Conservation (phyloP, 177 flowering plant genomes). For the Vitis hybrid region DNA sequence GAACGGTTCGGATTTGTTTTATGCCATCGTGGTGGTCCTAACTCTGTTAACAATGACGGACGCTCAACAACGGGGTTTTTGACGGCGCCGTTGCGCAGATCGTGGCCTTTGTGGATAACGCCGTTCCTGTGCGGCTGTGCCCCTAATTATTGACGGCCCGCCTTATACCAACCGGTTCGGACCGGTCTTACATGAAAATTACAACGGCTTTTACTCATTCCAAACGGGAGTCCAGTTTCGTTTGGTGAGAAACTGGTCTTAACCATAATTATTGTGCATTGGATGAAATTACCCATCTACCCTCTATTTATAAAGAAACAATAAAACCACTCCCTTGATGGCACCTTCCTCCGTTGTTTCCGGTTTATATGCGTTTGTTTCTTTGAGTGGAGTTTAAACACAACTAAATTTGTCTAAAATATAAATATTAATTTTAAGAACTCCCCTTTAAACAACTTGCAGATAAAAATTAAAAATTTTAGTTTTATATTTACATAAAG, state of each 20-base stretch:
- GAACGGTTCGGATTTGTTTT: constrained; percentile 23
- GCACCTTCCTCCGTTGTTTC: too few species aligned
- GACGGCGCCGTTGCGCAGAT: constrained; percentile 51
- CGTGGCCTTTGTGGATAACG: not conserved
- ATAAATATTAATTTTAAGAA: too few species aligned
- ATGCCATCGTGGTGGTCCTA: constrained; percentile 26
- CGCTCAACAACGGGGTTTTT: constrained; percentile 33
- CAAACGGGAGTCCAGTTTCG: not conserved
- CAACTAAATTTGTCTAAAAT: not conserved
- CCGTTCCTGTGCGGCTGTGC: not conserved
- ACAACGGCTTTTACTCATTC: constrained; percentile 6
- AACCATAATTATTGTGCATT: constrained; percentile 13
- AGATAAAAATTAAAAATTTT: too few species aligned
- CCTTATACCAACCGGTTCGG: not conserved
- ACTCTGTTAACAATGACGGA: constrained; percentile 29
- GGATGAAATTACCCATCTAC: not conserved
- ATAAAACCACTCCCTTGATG: not conserved
- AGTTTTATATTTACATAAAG: too few species aligned
- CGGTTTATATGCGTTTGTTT: too few species aligned
- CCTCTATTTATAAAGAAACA: not conserved
- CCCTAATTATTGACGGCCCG: not conserved
- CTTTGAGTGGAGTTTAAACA: too few species aligned
- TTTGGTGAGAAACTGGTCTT: constrained; percentile 19
- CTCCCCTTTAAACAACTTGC: too few species aligned
- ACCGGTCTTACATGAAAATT: constrained; percentile 8